Base-by-base conservation (phyloP, 192 early-diverging fungal species). In the Backusella westeae region DNA sequence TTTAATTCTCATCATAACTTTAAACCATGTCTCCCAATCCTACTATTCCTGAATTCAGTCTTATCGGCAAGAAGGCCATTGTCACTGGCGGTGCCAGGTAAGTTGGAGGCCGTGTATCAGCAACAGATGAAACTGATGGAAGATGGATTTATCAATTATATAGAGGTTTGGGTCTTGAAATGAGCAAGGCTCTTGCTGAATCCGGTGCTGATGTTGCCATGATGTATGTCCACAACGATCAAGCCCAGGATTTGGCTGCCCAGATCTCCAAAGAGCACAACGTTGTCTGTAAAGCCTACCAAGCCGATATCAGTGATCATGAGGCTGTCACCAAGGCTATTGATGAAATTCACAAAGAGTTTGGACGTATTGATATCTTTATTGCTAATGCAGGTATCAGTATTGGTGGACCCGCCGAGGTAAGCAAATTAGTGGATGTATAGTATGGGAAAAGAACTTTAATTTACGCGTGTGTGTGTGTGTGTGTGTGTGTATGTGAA, bases 301-400 rank as follows among this genome's bases (percentile, higher is more conserved):
- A 81, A 38, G 76, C 72, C 10, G 76, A 81, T 29, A 71, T 81
- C n/a, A 76, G 67, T 38, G 49, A 81, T 6, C 65, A 67, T 46
- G 67, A 75, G 6, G 52, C 66, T 23, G 79, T 80, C 12, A 56
- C 63, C 36, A 66, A 53, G 23, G 63, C 75, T 17, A 76, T 80
- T 23, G 75, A 76, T 59, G 56, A 63, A 1, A 76, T 81, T 21
- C 76, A 75, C 14, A 41, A 73, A 3, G 80, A 84, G n/a, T 82
- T 71, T 75, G 74, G 77, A n/a, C 53, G 38, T 34, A 73, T 82
- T 35, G 77, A 82, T 46, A 76, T 82, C 49, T 76, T 82, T 67
- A 77, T 82, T 12, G 81, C 77, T 34, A 82, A 82, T 34, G 81
- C 81, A 34, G 81, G 81, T 67, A 53, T 82, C 39, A 69, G 70